phyloP scores from a whole-genome alignment of 2,329 filamentous ascomycete genomes.

The Colletotrichum liriopes region DNA sequence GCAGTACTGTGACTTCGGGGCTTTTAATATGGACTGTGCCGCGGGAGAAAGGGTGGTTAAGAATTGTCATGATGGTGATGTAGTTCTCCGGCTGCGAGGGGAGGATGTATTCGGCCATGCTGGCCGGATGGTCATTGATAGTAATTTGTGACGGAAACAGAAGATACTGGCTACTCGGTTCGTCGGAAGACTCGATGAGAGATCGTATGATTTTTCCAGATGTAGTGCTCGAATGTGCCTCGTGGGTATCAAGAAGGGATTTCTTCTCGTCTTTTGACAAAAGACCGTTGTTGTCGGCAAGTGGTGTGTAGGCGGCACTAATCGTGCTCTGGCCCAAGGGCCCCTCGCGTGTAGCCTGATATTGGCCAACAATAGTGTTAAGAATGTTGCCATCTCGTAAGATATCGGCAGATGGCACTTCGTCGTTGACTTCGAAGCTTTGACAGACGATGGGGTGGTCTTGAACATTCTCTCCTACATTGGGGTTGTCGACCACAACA shows the following conservation, averaged over 20 bases:
- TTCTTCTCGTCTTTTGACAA: slow-evolving; percentile 47
- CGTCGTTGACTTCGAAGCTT: slow-evolving; percentile 59
- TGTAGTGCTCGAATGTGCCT: slow-evolving; percentile 37
- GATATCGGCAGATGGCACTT: slow-evolving; percentile 54
- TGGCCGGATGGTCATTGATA: slow-evolving; percentile 45
- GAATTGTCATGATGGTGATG: slow-evolving; percentile 69
- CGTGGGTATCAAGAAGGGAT: slow-evolving; percentile 45
- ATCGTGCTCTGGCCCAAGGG: slow-evolving; percentile 51
- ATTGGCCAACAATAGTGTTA: slow-evolving; percentile 52
- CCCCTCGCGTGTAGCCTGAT: slow-evolving; percentile 52
- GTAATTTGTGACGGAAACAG: slow-evolving; percentile 52
- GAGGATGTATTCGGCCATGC: slow-evolving; percentile 46
- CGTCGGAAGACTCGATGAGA: slow-evolving; percentile 50
- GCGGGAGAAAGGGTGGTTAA: slow-evolving; percentile 74
- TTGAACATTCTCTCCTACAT: slow-evolving; percentile 58
- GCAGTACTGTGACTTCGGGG: slow-evolving; percentile 57
- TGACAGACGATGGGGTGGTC: slow-evolving; percentile 58
- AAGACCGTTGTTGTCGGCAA: slow-evolving; percentile 50
- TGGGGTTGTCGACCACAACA: slow-evolving; percentile 51
- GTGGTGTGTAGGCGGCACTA: slow-evolving; percentile 50
- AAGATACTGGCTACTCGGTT: slow-evolving; percentile 54
- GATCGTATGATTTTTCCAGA: slow-evolving; percentile 43
- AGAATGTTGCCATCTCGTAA: slow-evolving; percentile 54
- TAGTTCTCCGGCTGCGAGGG: slow-evolving; percentile 61
- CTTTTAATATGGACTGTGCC: slow-evolving; percentile 72